A percentile compares a stretch with the other conserved stretches of the same genome.
phyloP scores from a whole-genome alignment of 148 eudicot species.

The Amaranthus palmeri region DNA sequence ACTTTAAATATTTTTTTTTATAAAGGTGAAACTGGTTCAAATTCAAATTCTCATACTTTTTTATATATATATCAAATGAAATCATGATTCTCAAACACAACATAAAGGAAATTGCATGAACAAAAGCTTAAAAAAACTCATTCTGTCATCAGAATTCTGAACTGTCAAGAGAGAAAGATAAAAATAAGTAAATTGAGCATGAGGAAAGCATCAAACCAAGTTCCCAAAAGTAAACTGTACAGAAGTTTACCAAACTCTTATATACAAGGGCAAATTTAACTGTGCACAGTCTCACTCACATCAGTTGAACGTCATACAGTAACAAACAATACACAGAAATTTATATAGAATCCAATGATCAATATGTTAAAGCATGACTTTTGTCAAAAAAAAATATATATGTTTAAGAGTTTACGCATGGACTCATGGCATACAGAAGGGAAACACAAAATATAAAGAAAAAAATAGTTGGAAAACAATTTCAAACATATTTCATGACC shows the following conservation, averaged over 20 bases:
- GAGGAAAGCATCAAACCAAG: not conserved
- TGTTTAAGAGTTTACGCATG: too few species aligned
- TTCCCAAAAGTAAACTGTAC: too few species aligned
- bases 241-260: too few species aligned
- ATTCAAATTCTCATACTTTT: too few species aligned
- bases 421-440: not conserved
- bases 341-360: not conserved
- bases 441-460: not conserved
- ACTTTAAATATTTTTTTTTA: too few species aligned
- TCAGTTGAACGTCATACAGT: not conserved
- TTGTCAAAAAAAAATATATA: too few species aligned
- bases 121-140: not conserved
- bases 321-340: not conserved
- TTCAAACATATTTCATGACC: too few species aligned
- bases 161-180: not conserved
- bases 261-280: not conserved
- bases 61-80: too few species aligned
- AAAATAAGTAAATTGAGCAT: not conserved
- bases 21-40: too few species aligned
- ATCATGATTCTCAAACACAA: too few species aligned
- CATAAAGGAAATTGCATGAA: not conserved
- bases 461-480: too few species aligned
- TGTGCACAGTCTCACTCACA: not conserved
- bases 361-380: not conserved
- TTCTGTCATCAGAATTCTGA: not conserved